Conservation (phyloP, 495 filamentous ascomycete species). For the Endocarpon pusillum region DNA sequence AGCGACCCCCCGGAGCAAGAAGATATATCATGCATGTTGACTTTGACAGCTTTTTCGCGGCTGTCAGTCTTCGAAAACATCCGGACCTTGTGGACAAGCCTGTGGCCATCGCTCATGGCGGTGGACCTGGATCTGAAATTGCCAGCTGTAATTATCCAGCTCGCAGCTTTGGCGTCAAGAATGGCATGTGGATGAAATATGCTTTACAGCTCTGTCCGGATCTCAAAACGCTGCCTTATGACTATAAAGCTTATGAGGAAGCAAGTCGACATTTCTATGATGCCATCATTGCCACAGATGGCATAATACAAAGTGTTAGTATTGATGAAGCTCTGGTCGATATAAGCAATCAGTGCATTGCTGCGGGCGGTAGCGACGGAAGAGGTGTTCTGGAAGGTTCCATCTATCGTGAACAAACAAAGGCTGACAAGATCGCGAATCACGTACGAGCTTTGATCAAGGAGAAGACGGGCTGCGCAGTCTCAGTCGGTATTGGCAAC, state of each 20-base stretch:
- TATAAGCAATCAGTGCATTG: constrained; percentile 47
- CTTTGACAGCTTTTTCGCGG: constrained; percentile 95
- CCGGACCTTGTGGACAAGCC: constrained; percentile 69
- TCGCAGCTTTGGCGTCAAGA: constrained; percentile 69
- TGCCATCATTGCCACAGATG: constrained; percentile 60
- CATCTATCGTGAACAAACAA: constrained; percentile 65
- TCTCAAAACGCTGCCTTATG: constrained; percentile 74
- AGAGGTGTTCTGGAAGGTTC: constrained; percentile 51
- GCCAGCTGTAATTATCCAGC: constrained; percentile 94
- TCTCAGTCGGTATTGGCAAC: constrained; percentile 85
- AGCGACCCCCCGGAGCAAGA: constrained; percentile 39
- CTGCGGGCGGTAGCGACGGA: constrained; percentile 50
- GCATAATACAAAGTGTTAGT: constrained; percentile 84
- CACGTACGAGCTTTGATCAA: constrained; percentile 51
- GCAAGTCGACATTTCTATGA: constrained; percentile 79
- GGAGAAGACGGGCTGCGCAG: constrained; percentile 59
- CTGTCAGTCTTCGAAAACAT: constrained; percentile 63
- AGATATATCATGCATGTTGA: constrained; percentile 89
- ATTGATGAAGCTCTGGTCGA: constrained; percentile 88
- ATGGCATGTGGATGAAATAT: constrained; percentile 97
- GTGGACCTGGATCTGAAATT: constrained; percentile 76
- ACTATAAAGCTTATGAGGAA: constrained; percentile 87
- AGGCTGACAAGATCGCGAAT: constrained; percentile 56
- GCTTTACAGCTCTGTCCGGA: constrained; percentile 71
- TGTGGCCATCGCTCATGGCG: constrained; percentile 75